A percentile compares a stretch with the other conserved stretches of the same genome.
Evolutionary conservation across 2,329 filamentous ascomycete genomes (phyloP).

Genomic region (Penicillium olsonii): DNA sequence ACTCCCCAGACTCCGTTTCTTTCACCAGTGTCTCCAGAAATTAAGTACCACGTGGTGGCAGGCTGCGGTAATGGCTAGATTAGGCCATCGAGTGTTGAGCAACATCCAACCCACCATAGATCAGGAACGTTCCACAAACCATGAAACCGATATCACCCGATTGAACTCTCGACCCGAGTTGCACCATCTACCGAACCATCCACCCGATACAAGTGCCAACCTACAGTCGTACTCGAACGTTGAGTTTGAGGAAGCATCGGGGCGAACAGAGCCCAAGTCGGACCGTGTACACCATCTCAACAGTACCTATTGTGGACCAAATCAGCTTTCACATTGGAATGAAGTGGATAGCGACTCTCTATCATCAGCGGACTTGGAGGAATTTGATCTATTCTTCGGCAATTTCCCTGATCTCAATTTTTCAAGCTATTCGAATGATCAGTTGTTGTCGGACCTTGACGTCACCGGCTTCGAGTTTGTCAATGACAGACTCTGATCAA

Average conservation of each 20-base stretch:
- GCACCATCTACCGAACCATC: neutral
- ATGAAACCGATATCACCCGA: slow-evolving; percentile 1
- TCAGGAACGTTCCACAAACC: slow-evolving; percentile 3
- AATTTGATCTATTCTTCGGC: slow-evolving; percentile 14
- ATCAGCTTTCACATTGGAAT: neutral
- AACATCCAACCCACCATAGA: slow-evolving; percentile 9
- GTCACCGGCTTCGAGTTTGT: neutral
- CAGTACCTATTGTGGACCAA: neutral
- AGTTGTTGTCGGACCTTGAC: slow-evolving; percentile 6
- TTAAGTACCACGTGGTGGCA: slow-evolving; percentile 17
- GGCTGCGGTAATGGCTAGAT: slow-evolving; percentile 16
- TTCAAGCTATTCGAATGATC: slow-evolving; percentile 9
- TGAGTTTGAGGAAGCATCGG: neutral
- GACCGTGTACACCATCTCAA: neutral
- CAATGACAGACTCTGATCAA: neutral
- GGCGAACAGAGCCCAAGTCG: neutral
- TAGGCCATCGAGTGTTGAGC: slow-evolving; percentile 12
- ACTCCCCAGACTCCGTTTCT: slow-evolving; percentile 7
- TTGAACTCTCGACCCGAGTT: neutral
- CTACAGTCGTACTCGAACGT: neutral
- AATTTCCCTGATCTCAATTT: slow-evolving; percentile 18
- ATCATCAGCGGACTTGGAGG: neutral
- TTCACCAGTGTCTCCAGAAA: slow-evolving; percentile 13
- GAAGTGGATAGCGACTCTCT: neutral
- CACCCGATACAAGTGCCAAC: neutral